Evolutionary conservation across 768 basidiomycete species (phyloP).

Genomic region (Amanita subjunquillea): DNA sequence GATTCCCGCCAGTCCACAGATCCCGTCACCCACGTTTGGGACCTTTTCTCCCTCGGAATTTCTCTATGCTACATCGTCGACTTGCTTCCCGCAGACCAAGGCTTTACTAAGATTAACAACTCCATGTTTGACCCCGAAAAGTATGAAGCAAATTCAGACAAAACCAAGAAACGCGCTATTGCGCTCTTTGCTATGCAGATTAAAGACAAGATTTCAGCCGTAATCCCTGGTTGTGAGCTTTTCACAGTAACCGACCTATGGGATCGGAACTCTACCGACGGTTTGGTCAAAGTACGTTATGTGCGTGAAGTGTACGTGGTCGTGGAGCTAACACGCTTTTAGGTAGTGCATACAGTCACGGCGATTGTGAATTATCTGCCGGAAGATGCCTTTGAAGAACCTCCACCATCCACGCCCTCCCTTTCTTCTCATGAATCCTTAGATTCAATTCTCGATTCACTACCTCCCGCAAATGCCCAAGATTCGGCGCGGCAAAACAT

Average conservation of each 20-base stretch:
- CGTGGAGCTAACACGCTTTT: slow-evolving; percentile 7
- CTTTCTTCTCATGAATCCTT: slow-evolving; percentile 47
- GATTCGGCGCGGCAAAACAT: slow-evolving; percentile 68
- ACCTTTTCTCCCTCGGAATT: slow-evolving; percentile 85
- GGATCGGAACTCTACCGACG: slow-evolving; percentile 86
- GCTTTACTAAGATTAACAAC: slow-evolving; percentile 46
- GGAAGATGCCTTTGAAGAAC: slow-evolving; percentile 52
- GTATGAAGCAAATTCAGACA: slow-evolving; percentile 66
- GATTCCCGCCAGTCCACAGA: slow-evolving; percentile 75
- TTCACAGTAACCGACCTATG: slow-evolving; percentile 91
- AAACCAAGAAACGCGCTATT: slow-evolving; percentile 83
- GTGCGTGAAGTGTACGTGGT: background rate
- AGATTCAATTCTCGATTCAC: slow-evolving; percentile 43
- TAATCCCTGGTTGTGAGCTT: slow-evolving; percentile 61
- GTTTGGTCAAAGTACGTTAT: slow-evolving; percentile 78
- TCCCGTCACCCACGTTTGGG: slow-evolving; percentile 92
- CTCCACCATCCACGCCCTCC: slow-evolving; percentile 47
- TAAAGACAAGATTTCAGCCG: slow-evolving; percentile 45
- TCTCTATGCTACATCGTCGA: slow-evolving; percentile 96
- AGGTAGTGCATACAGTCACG: slow-evolving; percentile 89
- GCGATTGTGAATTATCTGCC: slow-evolving; percentile 75
- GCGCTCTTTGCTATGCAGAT: slow-evolving; percentile 89
- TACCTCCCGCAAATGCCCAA: slow-evolving; percentile 41
- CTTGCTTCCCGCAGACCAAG: slow-evolving; percentile 61
- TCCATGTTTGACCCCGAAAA: slow-evolving; percentile 58